phyloP scores from a whole-genome alignment of 2,329 filamentous ascomycete genomes.

The Plectosphaerella sp. region DNA sequence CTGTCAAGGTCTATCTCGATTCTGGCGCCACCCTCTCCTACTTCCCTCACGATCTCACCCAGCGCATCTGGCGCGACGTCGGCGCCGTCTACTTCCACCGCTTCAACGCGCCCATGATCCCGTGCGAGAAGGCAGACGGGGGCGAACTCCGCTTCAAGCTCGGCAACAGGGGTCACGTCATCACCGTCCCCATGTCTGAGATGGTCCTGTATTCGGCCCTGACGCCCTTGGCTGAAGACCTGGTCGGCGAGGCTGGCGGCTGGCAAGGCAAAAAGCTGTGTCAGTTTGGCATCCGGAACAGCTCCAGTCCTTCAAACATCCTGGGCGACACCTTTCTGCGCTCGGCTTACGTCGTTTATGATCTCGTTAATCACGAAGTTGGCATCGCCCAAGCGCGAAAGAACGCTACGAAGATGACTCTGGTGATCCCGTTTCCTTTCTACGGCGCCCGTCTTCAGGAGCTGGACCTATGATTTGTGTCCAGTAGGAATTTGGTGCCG shows the following conservation, averaged over 20 bases:
- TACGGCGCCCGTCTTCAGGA: constrained; percentile 42
- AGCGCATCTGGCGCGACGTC: constrained; percentile 48
- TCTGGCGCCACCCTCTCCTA: constrained; percentile 72
- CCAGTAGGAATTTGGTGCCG: too few species aligned
- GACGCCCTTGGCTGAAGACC: background rate
- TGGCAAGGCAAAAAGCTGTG: constrained; percentile 38
- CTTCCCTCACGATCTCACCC: constrained; percentile 57
- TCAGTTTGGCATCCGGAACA: constrained; percentile 53
- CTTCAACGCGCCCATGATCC: constrained; percentile 37
- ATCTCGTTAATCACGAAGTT: constrained; percentile 53
- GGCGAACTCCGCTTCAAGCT: constrained; percentile 53
- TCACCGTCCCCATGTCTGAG: constrained; percentile 52
- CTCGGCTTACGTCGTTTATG: constrained; percentile 57
- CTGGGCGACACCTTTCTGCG: constrained; percentile 56
- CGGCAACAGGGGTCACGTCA: constrained; percentile 42
- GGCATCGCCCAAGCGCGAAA: constrained; percentile 51
- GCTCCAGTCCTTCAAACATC: constrained; percentile 35
- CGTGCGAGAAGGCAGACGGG: constrained; percentile 42
- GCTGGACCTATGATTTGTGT: background rate
- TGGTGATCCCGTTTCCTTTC: constrained; percentile 46
- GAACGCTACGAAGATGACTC: constrained; percentile 35
- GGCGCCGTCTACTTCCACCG: constrained; percentile 41
- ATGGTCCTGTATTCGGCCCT: constrained; percentile 35
- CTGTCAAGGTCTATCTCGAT: constrained; percentile 64
- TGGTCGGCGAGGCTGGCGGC: constrained; percentile 12